Conservation (phyloP, 305 asterid genomes). For the Fraxinus sp. region DNA sequence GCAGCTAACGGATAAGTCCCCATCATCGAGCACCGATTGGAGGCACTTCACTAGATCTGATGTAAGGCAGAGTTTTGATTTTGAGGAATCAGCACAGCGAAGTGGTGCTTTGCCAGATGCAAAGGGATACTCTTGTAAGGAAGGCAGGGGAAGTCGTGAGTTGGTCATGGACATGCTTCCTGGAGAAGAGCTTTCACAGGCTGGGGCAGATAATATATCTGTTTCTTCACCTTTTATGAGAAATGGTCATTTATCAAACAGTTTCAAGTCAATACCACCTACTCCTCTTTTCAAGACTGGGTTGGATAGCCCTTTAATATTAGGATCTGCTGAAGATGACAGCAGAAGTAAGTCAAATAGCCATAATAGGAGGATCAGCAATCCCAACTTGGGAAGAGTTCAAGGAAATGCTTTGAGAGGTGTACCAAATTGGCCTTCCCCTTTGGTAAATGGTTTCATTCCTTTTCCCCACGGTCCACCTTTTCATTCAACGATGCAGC, state of each 20-base stretch:
- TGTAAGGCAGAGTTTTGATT: conserved; percentile 58
- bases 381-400: conserved; percentile 71
- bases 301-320: conserved; percentile 41
- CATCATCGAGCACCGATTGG: conserved; percentile 64
- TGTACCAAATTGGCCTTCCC: conserved; percentile 87
- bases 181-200: conserved; percentile 64
- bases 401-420: conserved; percentile 90
- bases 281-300: conserved; percentile 63
- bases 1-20: conserved; percentile 65
- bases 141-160: conserved; percentile 62
- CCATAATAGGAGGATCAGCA: conserved; percentile 72
- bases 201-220: conserved; percentile 60
- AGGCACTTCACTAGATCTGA: conserved; percentile 60
- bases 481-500: conserved; percentile 83
- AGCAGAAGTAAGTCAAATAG: neutral
- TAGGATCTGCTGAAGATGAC: neutral
- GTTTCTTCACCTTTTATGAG: conserved; percentile 77
- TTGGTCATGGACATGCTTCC: conserved; percentile 46
- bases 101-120: conserved; percentile 69
- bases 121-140: conserved; percentile 58
- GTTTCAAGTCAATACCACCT: conserved; percentile 64
- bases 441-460: conserved; percentile 81
- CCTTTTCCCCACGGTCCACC: conserved; percentile 86
- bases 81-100: conserved; percentile 66
- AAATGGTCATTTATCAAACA: conserved; percentile 52